Evolutionary conservation across 2,329 filamentous ascomycete genomes (phyloP), one percentile per base, ranked within the genome.

Genomic region (Diplodia corticola): DNA sequence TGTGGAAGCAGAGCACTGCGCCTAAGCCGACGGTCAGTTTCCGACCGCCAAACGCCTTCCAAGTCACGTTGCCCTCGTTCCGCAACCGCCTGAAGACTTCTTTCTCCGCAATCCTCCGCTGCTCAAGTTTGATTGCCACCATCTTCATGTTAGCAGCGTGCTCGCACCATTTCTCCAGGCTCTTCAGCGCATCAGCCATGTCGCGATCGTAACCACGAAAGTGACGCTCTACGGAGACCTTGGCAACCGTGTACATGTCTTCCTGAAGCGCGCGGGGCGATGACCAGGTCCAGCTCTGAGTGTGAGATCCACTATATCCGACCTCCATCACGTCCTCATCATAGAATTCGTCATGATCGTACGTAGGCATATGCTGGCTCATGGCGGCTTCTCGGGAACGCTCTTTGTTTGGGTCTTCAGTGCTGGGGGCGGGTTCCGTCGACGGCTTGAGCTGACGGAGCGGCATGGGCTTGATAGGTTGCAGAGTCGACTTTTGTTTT

Each of bases 1-100:
- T 82, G 22, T 73, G 71, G 50, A 73, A 68, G 35, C 73, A 73
- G 5, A 82, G 75, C 5, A 80, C 78, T 1, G 73, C 71, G 9
- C 73, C 54, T 15, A 59, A 60, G 40, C 63, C 49, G n/a, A 57
- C 48, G 6, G 35, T 50, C 7, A 65, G 22, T 20, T 61, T 50
- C 33, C 59, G 26, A 20, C 63, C 49, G 26, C 51, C 40, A 44
- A 63, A 63, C 10, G 68, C 48, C 48, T 57, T 48, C 30, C 51
- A 20, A 37, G 24, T 7, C n/a, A 44, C n/a, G 17, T 20, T 26
- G 9, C 40, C 7, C 28, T 65, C 33, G 24, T 50, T 40, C 13
- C 44, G 55, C 13, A 54, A 17, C 15, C 35, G 26, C n/a, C 28
- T 26, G 15, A 46, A 46, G 33, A 46, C 48, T 40, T 67, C 57